Conservation (phyloP, 176 grass and related monocot species). For the Juncus effusus region DNA sequence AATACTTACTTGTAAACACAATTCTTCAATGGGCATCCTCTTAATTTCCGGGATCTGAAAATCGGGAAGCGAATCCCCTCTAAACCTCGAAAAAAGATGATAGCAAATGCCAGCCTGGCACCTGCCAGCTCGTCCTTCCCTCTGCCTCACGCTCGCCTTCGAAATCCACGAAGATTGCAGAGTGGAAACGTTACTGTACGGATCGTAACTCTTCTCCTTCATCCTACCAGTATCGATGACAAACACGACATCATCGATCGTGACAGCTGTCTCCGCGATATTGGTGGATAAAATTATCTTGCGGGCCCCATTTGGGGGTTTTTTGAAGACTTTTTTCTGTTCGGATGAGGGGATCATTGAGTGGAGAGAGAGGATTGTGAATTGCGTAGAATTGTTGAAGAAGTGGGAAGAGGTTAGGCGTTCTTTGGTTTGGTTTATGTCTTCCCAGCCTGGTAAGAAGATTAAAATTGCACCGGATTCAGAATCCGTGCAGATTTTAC, state of each 20-base stretch:
- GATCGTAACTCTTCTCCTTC: conserved; percentile 99
- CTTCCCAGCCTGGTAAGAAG: conserved; percentile 98
- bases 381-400: conserved; percentile 59
- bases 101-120: conserved; percentile 91
- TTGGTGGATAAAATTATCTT: conserved; percentile 99
- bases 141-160: conserved; percentile 83
- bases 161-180: conserved; percentile 95
- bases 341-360: conserved; percentile 87
- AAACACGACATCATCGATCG: conserved; percentile 96
- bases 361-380: conserved; percentile 76
- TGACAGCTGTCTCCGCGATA: conserved; percentile 94
- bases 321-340: conserved; percentile 90
- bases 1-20: conserved; percentile 75
- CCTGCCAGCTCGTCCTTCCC: conserved; percentile 84
- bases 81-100: conserved; percentile 84
- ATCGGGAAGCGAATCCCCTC: conserved; percentile 66
- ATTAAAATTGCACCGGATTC: conserved; percentile 79
- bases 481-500: conserved; percentile 76
- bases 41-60: conserved; percentile 95
- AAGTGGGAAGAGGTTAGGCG: conserved; percentile 61
- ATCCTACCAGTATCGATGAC: conserved; percentile 93
- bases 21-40: conserved; percentile 94
- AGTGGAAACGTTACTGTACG: conserved; percentile 93
- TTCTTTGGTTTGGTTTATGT: conserved; percentile 86
- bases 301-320: conserved; percentile 52